Evolutionary conservation across 371 early-diverging fungal species (phyloP), one percentile per base, ranked within the genome.

Genomic region (Coemansia sp.): DNA sequence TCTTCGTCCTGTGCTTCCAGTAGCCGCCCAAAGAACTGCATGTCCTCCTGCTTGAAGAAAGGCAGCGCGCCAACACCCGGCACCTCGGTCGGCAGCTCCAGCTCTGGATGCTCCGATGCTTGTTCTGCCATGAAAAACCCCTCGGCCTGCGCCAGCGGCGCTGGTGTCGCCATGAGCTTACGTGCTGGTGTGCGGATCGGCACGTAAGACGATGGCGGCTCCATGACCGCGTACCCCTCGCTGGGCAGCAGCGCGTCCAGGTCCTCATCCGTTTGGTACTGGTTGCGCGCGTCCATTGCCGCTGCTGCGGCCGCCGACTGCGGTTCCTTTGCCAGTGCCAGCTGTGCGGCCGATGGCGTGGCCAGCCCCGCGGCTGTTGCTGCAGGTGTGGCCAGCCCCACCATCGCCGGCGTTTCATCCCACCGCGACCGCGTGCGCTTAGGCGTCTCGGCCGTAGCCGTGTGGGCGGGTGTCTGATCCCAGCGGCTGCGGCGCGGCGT

Each of bases 121-220:
- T 87, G 91, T 51, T 92, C 92, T 59, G 87, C 87, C 90, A 95
- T 94, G 64, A 88, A 84, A 75, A 95, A 95, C 0, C 94, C 94
- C 9, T 53, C 80, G 31, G 57, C 64, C 14, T 31, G 9, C 79
- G 81, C 24, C 24, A 83, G 91, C 85, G 1, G 96, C 93, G 94
- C 92, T 2, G 98, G 96, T 0, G 98, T 97, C 0, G 95, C 95
- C 76, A 85, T 90, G 64, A 97, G 79, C 65, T 98, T 97, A 59
- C 98, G 90, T 8, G 94, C 90, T 5, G 98, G 97, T 11, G 97
- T 97, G 55, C 94, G 91, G 60, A 97, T 96, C 31, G 99, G 96
- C 44, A 86, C 84, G 69, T 98, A 98, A 1, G 85, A 84, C 2
- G 89, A 67, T 6, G 98, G 99, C 5, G 94, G 91, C 6, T 93